Conservation (phyloP, 495 filamentous ascomycete species). For the Hypoxylon trugodes region DNA sequence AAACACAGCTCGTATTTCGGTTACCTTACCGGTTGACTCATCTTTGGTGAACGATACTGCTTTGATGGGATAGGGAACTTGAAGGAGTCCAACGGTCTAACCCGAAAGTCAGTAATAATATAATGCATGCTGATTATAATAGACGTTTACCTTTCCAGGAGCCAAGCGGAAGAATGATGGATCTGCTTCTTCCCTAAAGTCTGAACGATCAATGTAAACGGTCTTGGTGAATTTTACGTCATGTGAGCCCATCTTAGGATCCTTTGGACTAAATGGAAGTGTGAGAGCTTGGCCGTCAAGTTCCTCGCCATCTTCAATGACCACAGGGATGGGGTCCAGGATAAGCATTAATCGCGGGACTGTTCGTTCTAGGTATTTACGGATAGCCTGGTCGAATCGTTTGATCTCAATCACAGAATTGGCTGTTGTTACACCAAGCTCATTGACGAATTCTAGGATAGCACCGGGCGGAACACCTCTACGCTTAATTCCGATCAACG, state of each 20-base stretch:
- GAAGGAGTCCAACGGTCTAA: conserved; percentile 79
- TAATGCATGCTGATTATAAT: neutral
- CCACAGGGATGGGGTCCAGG: conserved; percentile 79
- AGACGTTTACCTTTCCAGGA: conserved; percentile 69
- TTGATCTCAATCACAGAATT: conserved; percentile 74
- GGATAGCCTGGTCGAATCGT: conserved; percentile 80
- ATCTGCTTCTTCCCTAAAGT: conserved; percentile 82
- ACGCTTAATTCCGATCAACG: conserved; percentile 82
- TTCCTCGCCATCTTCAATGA: conserved; percentile 79
- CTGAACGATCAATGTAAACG: conserved; percentile 90
- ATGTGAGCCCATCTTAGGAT: conserved; percentile 66
- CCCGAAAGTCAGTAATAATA: conserved; percentile 1
- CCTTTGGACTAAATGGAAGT: conserved; percentile 79
- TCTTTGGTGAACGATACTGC: conserved; percentile 81
- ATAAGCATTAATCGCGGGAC: conserved; percentile 90
- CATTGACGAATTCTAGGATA: conserved; percentile 85
- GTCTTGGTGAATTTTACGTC: conserved; percentile 75
- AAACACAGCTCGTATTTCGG: conserved; percentile 70
- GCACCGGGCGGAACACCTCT: conserved; percentile 87
- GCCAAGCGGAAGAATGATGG: conserved; percentile 79
- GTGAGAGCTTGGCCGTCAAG: conserved; percentile 64
- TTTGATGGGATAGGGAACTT: conserved; percentile 83
- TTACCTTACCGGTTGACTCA: conserved; percentile 70
- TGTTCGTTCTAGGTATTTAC: conserved; percentile 81
- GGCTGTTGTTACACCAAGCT: conserved; percentile 84